A percentile compares a stretch with the other conserved stretches of the same genome.
Evolutionary conservation across 768 basidiomycete genomes (phyloP).

Genomic region (Punctularia strigosozonata): DNA sequence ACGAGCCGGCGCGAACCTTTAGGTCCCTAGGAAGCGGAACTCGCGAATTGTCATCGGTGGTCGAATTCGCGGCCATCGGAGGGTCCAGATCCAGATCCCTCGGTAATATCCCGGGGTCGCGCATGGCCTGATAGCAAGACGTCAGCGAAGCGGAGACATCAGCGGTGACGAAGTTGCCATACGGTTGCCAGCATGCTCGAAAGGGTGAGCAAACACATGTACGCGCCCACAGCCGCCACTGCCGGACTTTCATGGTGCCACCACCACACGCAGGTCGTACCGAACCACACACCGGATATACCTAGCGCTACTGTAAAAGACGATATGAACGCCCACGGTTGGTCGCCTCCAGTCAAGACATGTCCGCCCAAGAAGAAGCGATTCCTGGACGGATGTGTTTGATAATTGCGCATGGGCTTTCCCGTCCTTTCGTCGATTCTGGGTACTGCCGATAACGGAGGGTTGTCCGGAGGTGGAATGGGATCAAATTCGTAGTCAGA

Average conservation of each 20-base stretch:
- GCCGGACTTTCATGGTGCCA: slow-evolving; percentile 72
- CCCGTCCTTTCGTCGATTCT: slow-evolving; percentile 20
- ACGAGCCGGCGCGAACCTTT: slow-evolving; percentile 68
- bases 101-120: slow-evolving; percentile 84
- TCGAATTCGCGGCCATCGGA: slow-evolving; percentile 52
- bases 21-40: slow-evolving; percentile 74
- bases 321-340: slow-evolving; percentile 68
- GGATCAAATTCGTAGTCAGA: slow-evolving; percentile 9
- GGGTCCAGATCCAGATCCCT: slow-evolving; percentile 80
- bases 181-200: slow-evolving; percentile 73
- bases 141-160: background rate
- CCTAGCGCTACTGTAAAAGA: slow-evolving; percentile 49
- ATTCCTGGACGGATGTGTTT: slow-evolving; percentile 62
- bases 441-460: slow-evolving; percentile 24
- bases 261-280: slow-evolving; percentile 81
- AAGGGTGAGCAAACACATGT: slow-evolving; percentile 53
- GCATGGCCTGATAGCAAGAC: slow-evolving; percentile 40
- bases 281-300: slow-evolving; percentile 76
- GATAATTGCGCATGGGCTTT: slow-evolving; percentile 40
- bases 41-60: slow-evolving; percentile 49
- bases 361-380: slow-evolving; percentile 63
- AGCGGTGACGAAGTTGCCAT: slow-evolving; percentile 13
- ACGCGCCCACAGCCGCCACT: slow-evolving; percentile 54
- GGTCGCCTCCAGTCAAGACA: slow-evolving; percentile 78
- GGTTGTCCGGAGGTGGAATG: slow-evolving; percentile 18